Evolutionary conservation across 23 red algal genomes (phyloP).

Genomic region (Gracilaria gracilis): DNA sequence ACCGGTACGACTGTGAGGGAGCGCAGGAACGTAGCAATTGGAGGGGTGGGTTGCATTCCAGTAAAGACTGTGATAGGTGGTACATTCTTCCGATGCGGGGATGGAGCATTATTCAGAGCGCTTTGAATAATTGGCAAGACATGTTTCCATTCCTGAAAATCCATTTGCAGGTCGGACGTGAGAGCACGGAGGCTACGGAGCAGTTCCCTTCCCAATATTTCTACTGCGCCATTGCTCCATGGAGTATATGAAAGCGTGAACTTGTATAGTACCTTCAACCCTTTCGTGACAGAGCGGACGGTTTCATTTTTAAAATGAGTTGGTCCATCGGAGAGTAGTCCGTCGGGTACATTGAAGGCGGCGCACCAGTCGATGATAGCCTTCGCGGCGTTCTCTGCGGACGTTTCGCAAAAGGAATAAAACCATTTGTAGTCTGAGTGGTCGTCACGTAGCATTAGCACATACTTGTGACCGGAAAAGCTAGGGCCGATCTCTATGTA

Average conservation of each 20-base stretch:
- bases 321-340: too few species aligned
- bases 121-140: background rate
- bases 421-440: slow-evolving; percentile 15
- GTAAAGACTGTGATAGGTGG: background rate
- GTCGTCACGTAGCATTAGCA: background rate
- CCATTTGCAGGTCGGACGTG: background rate
- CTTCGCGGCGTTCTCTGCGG: background rate
- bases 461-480: background rate
- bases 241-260: background rate
- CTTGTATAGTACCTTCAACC: background rate
- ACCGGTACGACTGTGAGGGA: background rate
- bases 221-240: slow-evolving; percentile 4
- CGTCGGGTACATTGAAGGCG: background rate
- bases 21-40: background rate
- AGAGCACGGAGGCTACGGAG: background rate
- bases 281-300: background rate
- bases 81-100: background rate
- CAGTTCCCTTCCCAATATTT: background rate
- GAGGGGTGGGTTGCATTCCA: background rate
- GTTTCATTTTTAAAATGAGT: background rate
- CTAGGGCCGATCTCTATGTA: background rate
- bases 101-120: background rate
- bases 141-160: background rate
- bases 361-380: slow-evolving; percentile 25
- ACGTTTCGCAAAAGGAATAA: background rate